phyloP scores from a whole-genome alignment of 2,329 filamentous ascomycete genomes.

The Epichloe typhina region DNA sequence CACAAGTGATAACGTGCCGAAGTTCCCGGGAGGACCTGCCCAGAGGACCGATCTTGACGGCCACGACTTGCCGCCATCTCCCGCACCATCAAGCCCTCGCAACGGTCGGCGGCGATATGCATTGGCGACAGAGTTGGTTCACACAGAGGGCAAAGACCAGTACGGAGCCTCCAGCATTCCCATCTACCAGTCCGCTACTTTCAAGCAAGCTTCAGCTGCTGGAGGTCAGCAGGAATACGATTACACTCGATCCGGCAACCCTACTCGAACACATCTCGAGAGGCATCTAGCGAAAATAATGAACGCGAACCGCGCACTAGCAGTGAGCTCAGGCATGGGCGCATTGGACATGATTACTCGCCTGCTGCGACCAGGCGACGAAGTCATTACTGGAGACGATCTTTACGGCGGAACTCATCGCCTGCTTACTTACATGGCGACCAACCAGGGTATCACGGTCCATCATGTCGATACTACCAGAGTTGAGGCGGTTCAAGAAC shows the following conservation, averaged over 20 bases:
- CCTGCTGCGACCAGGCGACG: constrained; percentile 79
- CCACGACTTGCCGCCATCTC: constrained; percentile 77
- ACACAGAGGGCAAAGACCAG: constrained; percentile 90
- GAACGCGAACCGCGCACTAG: constrained; percentile 81
- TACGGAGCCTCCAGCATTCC: constrained; percentile 94
- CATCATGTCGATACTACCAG: constrained; percentile 93
- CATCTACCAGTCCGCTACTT: constrained; percentile 97
- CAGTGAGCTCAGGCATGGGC: constrained; percentile 94
- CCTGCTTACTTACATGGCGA: constrained; percentile 79
- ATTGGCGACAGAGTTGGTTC: constrained; percentile 90
- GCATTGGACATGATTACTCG: constrained; percentile 93
- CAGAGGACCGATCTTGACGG: constrained; percentile 66
- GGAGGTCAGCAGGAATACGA: constrained; percentile 84
- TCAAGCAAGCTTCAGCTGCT: constrained; percentile 76
- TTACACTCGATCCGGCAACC: constrained; percentile 95
- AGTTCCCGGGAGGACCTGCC: constrained; percentile 7
- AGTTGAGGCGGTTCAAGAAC: constrained; percentile 53
- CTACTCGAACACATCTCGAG: constrained; percentile 89
- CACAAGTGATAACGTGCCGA: background rate
- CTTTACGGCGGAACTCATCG: constrained; percentile 93
- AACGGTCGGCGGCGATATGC: constrained; percentile 75
- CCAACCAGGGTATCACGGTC: constrained; percentile 81
- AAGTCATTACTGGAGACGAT: constrained; percentile 94
- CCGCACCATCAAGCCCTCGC: constrained; percentile 80
- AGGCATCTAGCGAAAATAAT: constrained; percentile 98